Conservation (phyloP, 164 flowering plant species). For the Magnolia officinalis region DNA sequence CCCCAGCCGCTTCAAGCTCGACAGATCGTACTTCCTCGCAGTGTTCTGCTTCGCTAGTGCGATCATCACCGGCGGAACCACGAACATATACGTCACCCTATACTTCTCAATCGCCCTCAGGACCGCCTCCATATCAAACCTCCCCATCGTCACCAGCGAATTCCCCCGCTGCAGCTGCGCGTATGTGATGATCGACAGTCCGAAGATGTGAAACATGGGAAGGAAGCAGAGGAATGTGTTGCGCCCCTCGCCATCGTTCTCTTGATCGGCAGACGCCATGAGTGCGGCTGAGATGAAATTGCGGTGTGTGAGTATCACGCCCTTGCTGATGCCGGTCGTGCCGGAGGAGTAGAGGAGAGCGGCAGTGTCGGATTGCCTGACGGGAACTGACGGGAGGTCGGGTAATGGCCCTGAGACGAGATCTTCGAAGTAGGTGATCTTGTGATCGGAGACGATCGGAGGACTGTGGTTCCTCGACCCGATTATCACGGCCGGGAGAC, state of each 20-base stretch:
- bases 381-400: constrained; percentile 27
- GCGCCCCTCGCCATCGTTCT: constrained; percentile 33
- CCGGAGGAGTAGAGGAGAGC: constrained; percentile 85
- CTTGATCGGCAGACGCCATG: constrained; percentile 47
- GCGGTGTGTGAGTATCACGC: constrained; percentile 61
- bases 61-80: constrained; percentile 73
- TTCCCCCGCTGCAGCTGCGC: constrained; percentile 57
- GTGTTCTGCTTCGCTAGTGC: constrained; percentile 62
- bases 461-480: constrained; percentile 15
- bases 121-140: constrained; percentile 47
- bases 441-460: constrained; percentile 1
- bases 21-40: constrained; percentile 56
- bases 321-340: constrained; percentile 73
- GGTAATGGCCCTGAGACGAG: constrained; percentile 26
- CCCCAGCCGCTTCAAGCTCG: constrained; percentile 54
- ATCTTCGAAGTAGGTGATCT: constrained; percentile 29
- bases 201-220: constrained; percentile 77
- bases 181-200: constrained; percentile 38
- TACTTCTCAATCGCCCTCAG: constrained; percentile 60
- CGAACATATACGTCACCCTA: constrained; percentile 53
- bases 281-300: constrained; percentile 56
- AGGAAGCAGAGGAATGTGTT: constrained; percentile 48
- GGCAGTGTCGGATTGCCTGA: constrained; percentile 62
- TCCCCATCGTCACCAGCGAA: constrained; percentile 40
- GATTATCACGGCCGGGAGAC: constrained; percentile 46